phyloP scores from a whole-genome alignment of 495 filamentous ascomycete species.

The Trypethelium eluteriae region DNA sequence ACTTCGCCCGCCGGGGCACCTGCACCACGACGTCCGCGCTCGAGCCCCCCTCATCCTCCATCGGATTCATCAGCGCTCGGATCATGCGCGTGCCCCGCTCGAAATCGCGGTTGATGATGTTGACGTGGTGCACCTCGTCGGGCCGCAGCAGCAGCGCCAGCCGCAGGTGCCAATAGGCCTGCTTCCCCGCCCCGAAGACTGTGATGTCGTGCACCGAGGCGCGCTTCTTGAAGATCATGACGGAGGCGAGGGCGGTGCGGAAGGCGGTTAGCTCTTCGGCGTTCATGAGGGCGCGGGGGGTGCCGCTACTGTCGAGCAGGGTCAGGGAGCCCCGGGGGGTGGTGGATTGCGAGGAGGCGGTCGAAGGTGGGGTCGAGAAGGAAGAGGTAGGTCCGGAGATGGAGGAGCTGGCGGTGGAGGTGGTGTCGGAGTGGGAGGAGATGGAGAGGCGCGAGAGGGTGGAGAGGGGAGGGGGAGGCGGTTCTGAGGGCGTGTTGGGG shows the following conservation, averaged over 20 bases:
- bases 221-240: constrained; percentile 66
- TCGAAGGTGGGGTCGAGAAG: constrained; percentile 19
- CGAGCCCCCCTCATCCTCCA: constrained; percentile 17
- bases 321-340: constrained; percentile 72
- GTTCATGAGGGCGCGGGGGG: constrained; percentile 70
- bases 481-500: constrained; percentile 18
- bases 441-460: constrained; percentile 27
- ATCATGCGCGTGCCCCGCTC: constrained; percentile 51
- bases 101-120: constrained; percentile 71
- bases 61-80: constrained; percentile 48
- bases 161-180: constrained; percentile 91
- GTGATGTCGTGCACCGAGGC: constrained; percentile 60
- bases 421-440: constrained; percentile 16
- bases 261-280: constrained; percentile 86
- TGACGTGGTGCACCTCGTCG: constrained; percentile 62
- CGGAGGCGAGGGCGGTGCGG: constrained; percentile 77
- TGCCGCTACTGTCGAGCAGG: constrained; percentile 58
- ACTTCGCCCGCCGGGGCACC: constrained; percentile 9
- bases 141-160: constrained; percentile 69
- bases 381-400: constrained; percentile 26
- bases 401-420: constrained; percentile 26
- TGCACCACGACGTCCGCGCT: constrained; percentile 13
- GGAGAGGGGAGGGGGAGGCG: constrained; percentile 5
- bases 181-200: constrained; percentile 83
- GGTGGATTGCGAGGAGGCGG: constrained; percentile 32